phyloP scores from a whole-genome alignment of 306 rosid genomes.

The Morella rubra region DNA sequence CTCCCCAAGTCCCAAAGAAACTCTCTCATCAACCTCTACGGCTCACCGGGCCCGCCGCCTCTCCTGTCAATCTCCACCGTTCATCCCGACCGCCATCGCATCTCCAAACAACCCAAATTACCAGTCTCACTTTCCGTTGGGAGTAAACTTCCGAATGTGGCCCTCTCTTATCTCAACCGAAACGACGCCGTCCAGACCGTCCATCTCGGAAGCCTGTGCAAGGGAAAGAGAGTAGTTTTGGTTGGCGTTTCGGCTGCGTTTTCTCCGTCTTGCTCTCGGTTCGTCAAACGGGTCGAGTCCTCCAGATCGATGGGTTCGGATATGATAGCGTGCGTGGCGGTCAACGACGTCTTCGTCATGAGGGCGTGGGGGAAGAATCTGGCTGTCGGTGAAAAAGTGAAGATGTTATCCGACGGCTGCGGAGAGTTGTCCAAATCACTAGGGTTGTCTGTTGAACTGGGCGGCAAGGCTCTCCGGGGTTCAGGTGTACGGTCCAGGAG shows the following conservation, averaged over 20 bases:
- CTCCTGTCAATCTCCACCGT: constrained; percentile 11
- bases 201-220: constrained; percentile 25
- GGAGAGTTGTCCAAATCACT: constrained; percentile 25
- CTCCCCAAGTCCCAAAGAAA: constrained; percentile 9
- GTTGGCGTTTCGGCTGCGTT: constrained; percentile 24
- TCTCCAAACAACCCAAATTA: neutral
- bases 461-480: neutral
- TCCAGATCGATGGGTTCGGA: constrained; percentile 16
- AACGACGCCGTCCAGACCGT: constrained; percentile 23
- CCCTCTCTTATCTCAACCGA: constrained; percentile 14
- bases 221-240: constrained; percentile 16
- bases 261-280: constrained; percentile 16
- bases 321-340: constrained; percentile 22
- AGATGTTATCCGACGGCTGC: constrained; percentile 25
- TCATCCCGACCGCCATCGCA: neutral
- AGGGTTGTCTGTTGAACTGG: neutral
- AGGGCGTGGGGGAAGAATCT: constrained; percentile 30
- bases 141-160: constrained; percentile 12
- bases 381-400: constrained; percentile 5
- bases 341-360: constrained; percentile 29
- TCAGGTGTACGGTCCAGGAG: constrained; percentile 15
- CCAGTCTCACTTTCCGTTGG: constrained; percentile 2
- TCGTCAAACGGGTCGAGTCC: constrained; percentile 14
- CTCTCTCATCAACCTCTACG: constrained; percentile 27
- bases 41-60: constrained; percentile 29